These are phyloP conservation scores for Albatrellus sp. DNA, from an alignment of 1,284 basidiomycete genomes.

Conservation along the genomic window DNA sequence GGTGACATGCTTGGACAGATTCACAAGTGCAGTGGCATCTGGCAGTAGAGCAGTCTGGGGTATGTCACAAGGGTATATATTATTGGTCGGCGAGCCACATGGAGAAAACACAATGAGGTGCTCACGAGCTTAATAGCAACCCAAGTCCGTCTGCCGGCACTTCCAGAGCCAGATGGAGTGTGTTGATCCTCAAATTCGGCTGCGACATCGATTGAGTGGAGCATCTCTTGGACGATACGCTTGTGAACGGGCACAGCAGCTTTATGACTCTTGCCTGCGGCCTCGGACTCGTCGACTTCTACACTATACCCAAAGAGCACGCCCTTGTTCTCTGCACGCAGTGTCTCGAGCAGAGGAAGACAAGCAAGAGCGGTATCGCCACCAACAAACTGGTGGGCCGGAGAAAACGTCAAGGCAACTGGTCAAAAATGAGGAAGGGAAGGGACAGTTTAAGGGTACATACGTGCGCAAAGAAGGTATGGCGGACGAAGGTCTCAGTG, in stretches of 20 bases:
- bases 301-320: constrained; percentile 79
- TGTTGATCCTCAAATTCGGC: constrained; percentile 67
- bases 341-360: constrained; percentile 46
- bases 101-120: neutral
- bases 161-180: constrained; percentile 16
- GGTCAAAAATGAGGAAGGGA: neutral
- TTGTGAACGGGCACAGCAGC: constrained; percentile 33
- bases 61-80: neutral
- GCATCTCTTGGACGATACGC: constrained; percentile 57
- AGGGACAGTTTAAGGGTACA: constrained; percentile 10
- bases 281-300: constrained; percentile 61
- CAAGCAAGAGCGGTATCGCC: constrained; percentile 70
- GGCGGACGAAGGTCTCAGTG: constrained; percentile 61
- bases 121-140: constrained; percentile 74
- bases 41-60: constrained; percentile 49
- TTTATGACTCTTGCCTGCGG: constrained; percentile 19
- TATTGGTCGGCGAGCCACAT: constrained; percentile 1
- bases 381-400: constrained; percentile 62
- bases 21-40: constrained; percentile 38
- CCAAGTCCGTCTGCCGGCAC: constrained; percentile 50
- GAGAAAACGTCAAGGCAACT: constrained; percentile 14
- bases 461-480: constrained; percentile 81
- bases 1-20: constrained; percentile 41
- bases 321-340: constrained; percentile 63
- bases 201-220: constrained; percentile 62